phyloP scores from a whole-genome alignment of 2,329 filamentous ascomycete genomes.

The Pseudogymnoascus sp. region DNA sequence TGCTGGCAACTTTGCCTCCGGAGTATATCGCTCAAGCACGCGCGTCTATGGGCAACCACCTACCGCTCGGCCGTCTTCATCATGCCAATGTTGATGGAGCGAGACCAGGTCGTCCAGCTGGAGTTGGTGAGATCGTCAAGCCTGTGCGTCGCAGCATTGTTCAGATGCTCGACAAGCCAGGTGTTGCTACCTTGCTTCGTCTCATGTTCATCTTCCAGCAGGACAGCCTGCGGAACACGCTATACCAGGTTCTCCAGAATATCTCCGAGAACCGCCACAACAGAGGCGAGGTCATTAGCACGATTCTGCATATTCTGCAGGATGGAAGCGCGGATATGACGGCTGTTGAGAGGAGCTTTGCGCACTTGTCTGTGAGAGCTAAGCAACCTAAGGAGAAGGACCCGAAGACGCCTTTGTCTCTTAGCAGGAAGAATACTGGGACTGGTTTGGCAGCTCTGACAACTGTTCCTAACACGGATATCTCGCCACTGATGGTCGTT shows the following conservation, averaged over 20 bases:
- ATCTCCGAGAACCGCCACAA: conserved; percentile 97
- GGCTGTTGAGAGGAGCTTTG: conserved; percentile 91
- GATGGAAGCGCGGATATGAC: conserved; percentile 90
- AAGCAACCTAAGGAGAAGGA: conserved; percentile 63
- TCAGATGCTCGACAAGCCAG: conserved; percentile 94
- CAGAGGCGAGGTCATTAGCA: conserved; percentile 85
- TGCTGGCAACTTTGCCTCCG: conserved; percentile 71
- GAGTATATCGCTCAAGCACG: conserved; percentile 83
- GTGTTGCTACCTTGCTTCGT: conserved; percentile 91
- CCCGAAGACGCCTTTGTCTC: conserved; percentile 69
- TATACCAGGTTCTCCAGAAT: conserved; percentile 83
- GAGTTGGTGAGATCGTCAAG: conserved; percentile 41
- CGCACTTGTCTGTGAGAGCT: conserved; percentile 83
- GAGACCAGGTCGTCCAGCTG: conserved; percentile 41
- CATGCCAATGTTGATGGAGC: conserved; percentile 28
- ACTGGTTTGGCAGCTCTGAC: conserved; percentile 35
- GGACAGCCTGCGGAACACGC: conserved; percentile 72
- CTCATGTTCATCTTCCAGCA: conserved; percentile 96
- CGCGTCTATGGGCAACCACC: conserved; percentile 31
- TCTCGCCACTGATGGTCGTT: conserved; percentile 89
- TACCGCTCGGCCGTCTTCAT: conserved; percentile 33
- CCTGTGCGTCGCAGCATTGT: conserved; percentile 72
- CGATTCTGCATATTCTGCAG: conserved; percentile 85
- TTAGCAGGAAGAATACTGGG: conserved; percentile 68
- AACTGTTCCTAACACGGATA: conserved; percentile 65